Evolutionary conservation across 768 basidiomycete species (phyloP).

Genomic region (Phlebiopsis flavidoalba): DNA sequence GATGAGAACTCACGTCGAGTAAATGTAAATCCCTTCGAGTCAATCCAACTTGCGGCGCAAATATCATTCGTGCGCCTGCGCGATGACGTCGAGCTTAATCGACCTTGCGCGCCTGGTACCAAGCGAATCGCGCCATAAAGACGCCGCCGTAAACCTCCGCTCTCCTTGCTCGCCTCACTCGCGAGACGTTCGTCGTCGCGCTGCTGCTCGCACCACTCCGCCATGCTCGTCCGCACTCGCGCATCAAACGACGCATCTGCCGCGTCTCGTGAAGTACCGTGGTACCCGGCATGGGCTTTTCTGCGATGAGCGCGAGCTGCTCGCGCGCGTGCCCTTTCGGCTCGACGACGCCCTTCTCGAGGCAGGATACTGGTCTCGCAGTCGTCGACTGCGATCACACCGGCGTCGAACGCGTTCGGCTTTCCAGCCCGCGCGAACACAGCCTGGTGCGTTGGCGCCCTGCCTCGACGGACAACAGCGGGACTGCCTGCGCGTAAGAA

Average conservation of each 20-base stretch:
- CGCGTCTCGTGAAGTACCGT: conserved; percentile 48
- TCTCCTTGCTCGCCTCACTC: conserved; percentile 19
- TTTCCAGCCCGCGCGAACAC: conserved; percentile 51
- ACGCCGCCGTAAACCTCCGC: conserved; percentile 30
- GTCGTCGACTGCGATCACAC: conserved; percentile 82
- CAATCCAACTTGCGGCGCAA: conserved; percentile 51
- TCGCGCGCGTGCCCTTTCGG: conserved; percentile 75
- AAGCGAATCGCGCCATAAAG: conserved; percentile 39
- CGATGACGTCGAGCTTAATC: conserved; percentile 29
- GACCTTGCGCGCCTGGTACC: conserved; percentile 31
- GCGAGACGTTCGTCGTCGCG: conserved; percentile 37
- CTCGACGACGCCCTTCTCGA: conserved; percentile 82
- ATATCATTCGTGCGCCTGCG: conserved; percentile 53
- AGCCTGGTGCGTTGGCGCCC: conserved; percentile 51
- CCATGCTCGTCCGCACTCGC: conserved; percentile 8
- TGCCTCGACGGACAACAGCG: conserved; percentile 65
- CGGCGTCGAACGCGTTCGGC: conserved; percentile 63
- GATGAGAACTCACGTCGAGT: conserved; percentile 51
- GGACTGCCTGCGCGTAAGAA: conserved; percentile 17
- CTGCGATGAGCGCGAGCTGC: conserved; percentile 73
- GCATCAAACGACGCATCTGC: conserved; percentile 55
- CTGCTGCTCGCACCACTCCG: conserved; percentile 15
- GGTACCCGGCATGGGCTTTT: conserved; percentile 65
- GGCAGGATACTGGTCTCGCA: conserved; percentile 81
- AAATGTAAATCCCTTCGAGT: conserved; percentile 83